phyloP scores from a whole-genome alignment of 2,329 filamentous ascomycete species.

The Thermoascus crustaceus region DNA sequence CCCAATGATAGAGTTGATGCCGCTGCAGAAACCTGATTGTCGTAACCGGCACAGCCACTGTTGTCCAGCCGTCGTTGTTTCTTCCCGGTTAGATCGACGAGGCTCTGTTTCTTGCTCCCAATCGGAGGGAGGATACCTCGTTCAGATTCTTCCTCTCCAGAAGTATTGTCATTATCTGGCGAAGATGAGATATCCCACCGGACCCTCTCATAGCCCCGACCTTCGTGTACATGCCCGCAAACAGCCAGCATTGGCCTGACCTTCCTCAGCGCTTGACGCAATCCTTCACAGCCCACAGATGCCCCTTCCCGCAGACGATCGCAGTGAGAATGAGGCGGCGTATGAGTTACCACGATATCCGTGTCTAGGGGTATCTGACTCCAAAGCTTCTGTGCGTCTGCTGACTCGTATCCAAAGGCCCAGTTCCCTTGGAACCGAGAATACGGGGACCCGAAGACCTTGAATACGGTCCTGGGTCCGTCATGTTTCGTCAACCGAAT shows the following conservation, averaged over 20 bases:
- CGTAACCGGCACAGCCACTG: slow-evolving; percentile 12
- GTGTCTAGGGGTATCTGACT: slow-evolving; percentile 41
- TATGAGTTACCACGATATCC: slow-evolving; percentile 51
- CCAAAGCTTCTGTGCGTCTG: slow-evolving; percentile 41
- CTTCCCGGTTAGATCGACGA: slow-evolving; percentile 45
- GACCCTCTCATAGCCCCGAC: slow-evolving; percentile 46
- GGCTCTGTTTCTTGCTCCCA: slow-evolving; percentile 46
- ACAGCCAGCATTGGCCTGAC: slow-evolving; percentile 45
- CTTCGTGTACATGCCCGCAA: slow-evolving; percentile 54
- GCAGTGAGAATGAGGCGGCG: slow-evolving; percentile 44
- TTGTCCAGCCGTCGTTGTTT: slow-evolving; percentile 27
- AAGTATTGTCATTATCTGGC: slow-evolving; percentile 1
- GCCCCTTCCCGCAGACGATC: slow-evolving; percentile 30
- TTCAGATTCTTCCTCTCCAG: slow-evolving; percentile 9
- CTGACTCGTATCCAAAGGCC: slow-evolving; percentile 48
- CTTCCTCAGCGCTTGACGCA: slow-evolving; percentile 37
- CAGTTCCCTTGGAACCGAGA: slow-evolving; percentile 41
- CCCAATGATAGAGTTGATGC: slow-evolving; percentile 2
- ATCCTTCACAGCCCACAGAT: slow-evolving; percentile 42
- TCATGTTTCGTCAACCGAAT: slow-evolving; percentile 37
- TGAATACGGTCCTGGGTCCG: slow-evolving; percentile 44
- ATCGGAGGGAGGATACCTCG: slow-evolving; percentile 30
- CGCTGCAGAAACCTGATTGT: background rate
- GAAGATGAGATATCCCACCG: slow-evolving; percentile 32
- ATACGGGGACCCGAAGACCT: slow-evolving; percentile 52